Conservation (phyloP, 2,329 filamentous ascomycete genomes). For the Biscogniauxia sp. region DNA sequence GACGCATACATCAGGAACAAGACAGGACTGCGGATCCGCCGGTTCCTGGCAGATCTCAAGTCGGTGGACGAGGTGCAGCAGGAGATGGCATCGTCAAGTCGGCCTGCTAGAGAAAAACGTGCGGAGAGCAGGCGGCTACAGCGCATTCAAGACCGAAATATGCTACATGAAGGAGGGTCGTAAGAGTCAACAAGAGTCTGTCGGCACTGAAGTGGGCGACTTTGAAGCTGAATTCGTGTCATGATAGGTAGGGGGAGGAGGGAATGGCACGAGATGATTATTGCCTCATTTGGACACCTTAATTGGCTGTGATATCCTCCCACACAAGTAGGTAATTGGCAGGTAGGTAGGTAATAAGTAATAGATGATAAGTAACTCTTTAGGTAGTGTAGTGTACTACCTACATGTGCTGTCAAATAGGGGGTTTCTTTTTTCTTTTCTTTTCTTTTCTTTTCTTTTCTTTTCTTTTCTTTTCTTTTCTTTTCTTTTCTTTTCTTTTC, state of each 20-base stretch:
- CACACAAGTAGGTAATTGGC: background rate
- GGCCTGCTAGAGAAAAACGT: constrained; percentile 13
- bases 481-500: too few relatives aligned
- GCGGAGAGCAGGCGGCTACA: constrained; percentile 11
- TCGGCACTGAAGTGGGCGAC: background rate
- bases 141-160: constrained; percentile 6
- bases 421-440: too few relatives aligned
- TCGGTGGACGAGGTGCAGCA: constrained; percentile 46
- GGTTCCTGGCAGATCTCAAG: constrained; percentile 54
- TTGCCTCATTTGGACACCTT: background rate
- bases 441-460: too few relatives aligned
- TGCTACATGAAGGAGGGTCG: background rate
- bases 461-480: too few relatives aligned
- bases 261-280: background rate
- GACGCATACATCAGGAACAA: constrained; percentile 50
- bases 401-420: too few relatives aligned
- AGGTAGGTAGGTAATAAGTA: too few relatives aligned
- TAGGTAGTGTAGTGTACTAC: too few relatives aligned
- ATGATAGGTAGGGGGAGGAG: background rate
- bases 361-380: too few relatives aligned
- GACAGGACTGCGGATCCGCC: constrained; percentile 52
- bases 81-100: constrained; percentile 23
- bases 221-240: background rate
- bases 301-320: background rate
- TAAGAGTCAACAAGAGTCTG: background rate